phyloP scores from a whole-genome alignment of 192 early-diverging fungal species.

The Funneliformis geosporum region DNA sequence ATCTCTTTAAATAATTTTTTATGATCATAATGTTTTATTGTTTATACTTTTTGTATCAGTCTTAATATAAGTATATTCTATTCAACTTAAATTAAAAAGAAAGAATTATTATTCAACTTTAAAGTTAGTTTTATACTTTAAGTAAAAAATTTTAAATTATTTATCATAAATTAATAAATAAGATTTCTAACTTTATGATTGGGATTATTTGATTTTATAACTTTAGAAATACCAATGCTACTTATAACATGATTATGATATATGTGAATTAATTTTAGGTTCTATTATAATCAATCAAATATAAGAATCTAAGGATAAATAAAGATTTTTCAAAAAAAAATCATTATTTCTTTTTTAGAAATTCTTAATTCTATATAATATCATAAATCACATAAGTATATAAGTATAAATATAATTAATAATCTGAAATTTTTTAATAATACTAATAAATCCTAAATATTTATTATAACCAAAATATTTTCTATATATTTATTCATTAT shows the following conservation, averaged over 20 bases:
- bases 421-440: too few relatives aligned
- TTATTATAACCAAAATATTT: too few relatives aligned
- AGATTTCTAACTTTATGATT: slow-evolving; percentile 61
- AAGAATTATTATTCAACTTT: slow-evolving; percentile 38
- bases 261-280: too few relatives aligned
- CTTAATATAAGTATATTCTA: slow-evolving; percentile 42
- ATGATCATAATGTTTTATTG: slow-evolving; percentile 69
- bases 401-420: too few relatives aligned
- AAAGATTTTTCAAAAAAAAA: slow-evolving; percentile 59
- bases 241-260: slow-evolving; percentile 55
- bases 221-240: slow-evolving; percentile 62
- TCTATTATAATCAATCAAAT: slow-evolving; percentile 52
- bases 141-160: slow-evolving; percentile 45
- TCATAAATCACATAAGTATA: too few relatives aligned
- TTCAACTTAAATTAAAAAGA: slow-evolving; percentile 34
- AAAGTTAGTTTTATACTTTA: too few relatives aligned
- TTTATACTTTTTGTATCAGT: too few relatives aligned
- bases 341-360: too few relatives aligned
- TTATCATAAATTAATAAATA: slow-evolving; percentile 64
- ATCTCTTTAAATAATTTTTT: slow-evolving; percentile 68
- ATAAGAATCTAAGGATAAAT: slow-evolving; percentile 77
- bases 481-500: too few relatives aligned
- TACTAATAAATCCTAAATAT: too few relatives aligned
- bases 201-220: slow-evolving; percentile 63
- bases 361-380: too few relatives aligned